Base-by-base conservation (phyloP, 1,139 yeast species). In the Nakaseomyces glabratus region DNA sequence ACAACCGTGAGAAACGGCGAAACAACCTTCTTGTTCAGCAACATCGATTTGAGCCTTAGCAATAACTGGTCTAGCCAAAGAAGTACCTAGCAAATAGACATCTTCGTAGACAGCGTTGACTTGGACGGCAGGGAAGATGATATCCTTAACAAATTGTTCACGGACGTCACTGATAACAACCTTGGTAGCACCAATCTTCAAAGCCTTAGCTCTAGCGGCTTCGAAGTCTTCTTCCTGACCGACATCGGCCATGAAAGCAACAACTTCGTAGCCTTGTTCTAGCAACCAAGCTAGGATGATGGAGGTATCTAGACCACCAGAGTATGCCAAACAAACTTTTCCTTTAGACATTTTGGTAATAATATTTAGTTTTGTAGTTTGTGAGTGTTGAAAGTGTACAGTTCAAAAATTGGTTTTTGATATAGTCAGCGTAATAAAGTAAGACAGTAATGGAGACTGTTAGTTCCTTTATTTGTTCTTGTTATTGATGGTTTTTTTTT, bases 141-240 rank as follows among this genome's bases (percentile, higher is more conserved):
- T 90, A 46, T 84, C 82, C 63, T 84, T 86, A 46, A 90, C 95
- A 52, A 88, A 88, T 62, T 93, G 88, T 61, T 84, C 76, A 69
- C 95, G 82, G 52, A 93, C 95, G 58, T 90, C 98, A 55, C 76
- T 95, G 38, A 82, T 76, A 36, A 90, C 93, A 60, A 82, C 90
- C 65, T 90, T 88, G 55, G 95, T 74, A 43, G 98, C 98, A 65
- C 98, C 98, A 54, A 90, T 84, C 55, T 90, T 85, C 53, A 88
- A 69, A 19, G 98, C 98, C 69, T 90, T 90, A 62, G 76, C 88
- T 62, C 85, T 85, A 44, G 98, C 98, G 43, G 90, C 98, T 46
- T 79, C 95, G 54, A 90, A 90, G 65, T 90, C 98, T 70, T 90
- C 98, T 69, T 90, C 98, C 69, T 88, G 97, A 52, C 97, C 98